phyloP scores from a whole-genome alignment of 1,139 yeast genomes.

The Saccharomycopsis hybrid region DNA sequence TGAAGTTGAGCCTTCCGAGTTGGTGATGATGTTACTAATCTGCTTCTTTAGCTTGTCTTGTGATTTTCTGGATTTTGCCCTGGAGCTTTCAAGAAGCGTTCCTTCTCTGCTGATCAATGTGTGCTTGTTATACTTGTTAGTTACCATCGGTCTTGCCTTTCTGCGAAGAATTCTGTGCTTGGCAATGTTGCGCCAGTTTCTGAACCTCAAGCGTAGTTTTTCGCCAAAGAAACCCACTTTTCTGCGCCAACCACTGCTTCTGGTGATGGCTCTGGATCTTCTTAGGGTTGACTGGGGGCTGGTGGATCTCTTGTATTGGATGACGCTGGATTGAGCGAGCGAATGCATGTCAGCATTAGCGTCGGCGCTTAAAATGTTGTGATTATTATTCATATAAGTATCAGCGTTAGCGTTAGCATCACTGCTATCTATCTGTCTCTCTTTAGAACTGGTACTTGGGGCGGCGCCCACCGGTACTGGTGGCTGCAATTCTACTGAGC shows the following conservation, averaged over 20 bases:
- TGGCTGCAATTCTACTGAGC: too few relatives aligned
- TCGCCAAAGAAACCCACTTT: not conserved
- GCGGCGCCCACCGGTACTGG: too few relatives aligned
- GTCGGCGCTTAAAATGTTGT: too few relatives aligned
- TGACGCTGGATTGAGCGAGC: too few relatives aligned
- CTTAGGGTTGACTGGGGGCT: not conserved
- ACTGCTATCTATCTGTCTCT: too few relatives aligned
- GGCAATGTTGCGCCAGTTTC: conserved; percentile 8
- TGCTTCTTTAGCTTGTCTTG: not conserved
- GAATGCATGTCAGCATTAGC: too few relatives aligned
- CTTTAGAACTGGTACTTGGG: too few relatives aligned
- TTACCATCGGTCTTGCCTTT: conserved; percentile 1
- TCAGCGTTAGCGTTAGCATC: too few relatives aligned
- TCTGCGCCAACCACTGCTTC: conserved; percentile 5
- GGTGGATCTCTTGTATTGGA: too few relatives aligned
- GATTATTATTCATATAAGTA: too few relatives aligned
- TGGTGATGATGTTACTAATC: not conserved
- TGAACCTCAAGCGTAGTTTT: conserved; percentile 6
- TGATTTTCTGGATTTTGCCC: too few relatives aligned
- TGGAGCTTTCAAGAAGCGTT: not conserved
- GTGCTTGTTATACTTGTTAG: conserved; percentile 1
- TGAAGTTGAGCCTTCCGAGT: not conserved
- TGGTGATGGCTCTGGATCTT: conserved; percentile 7
- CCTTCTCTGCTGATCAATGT: not conserved
- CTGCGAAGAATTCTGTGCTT: not conserved